phyloP scores from a whole-genome alignment of 805 yeast species.

The Teunomyces atbi region DNA sequence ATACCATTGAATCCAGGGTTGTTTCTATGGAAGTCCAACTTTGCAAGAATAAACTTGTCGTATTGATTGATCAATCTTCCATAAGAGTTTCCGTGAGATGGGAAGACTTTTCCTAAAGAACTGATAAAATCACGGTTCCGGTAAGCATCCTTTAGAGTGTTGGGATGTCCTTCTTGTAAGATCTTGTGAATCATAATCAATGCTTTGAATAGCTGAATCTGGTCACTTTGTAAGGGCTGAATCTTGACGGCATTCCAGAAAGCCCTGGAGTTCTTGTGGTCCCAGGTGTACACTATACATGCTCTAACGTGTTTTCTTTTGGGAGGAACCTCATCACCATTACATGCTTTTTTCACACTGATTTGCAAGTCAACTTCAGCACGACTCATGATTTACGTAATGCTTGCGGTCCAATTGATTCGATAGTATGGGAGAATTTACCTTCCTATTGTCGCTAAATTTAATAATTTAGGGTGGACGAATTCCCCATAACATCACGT shows the following conservation, averaged over 20 bases:
- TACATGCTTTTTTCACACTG: slow-evolving; percentile 80
- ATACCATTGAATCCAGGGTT: slow-evolving; percentile 93
- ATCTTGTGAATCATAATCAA: slow-evolving; percentile 85
- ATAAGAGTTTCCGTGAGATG: slow-evolving; percentile 49
- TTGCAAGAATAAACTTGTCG: slow-evolving; percentile 63
- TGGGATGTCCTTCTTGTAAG: slow-evolving; percentile 96
- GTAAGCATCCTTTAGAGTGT: slow-evolving; percentile 76
- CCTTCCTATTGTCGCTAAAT: neutral
- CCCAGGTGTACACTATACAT: slow-evolving; percentile 96
- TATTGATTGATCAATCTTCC: slow-evolving; percentile 77
- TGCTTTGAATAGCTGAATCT: slow-evolving; percentile 82
- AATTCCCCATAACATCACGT: neutral
- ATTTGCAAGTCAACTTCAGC: slow-evolving; percentile 48
- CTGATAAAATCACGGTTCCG: slow-evolving; percentile 75
- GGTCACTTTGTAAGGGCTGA: slow-evolving; percentile 77
- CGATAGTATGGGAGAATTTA: neutral
- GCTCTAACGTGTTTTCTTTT: slow-evolving; percentile 95
- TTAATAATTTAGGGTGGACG: slow-evolving; percentile 1
- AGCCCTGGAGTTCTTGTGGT: slow-evolving; percentile 77
- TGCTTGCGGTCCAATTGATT: neutral
- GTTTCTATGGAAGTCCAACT: slow-evolving; percentile 76
- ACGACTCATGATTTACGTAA: slow-evolving; percentile 33
- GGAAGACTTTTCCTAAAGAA: slow-evolving; percentile 60
- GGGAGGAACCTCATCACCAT: slow-evolving; percentile 85
- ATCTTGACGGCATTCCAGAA: slow-evolving; percentile 83